A percentile compares a stretch with the other conserved stretches of the same genome.
phyloP scores from a whole-genome alignment of 495 filamentous ascomycete genomes.

The Xanthoparmelia taractica region DNA sequence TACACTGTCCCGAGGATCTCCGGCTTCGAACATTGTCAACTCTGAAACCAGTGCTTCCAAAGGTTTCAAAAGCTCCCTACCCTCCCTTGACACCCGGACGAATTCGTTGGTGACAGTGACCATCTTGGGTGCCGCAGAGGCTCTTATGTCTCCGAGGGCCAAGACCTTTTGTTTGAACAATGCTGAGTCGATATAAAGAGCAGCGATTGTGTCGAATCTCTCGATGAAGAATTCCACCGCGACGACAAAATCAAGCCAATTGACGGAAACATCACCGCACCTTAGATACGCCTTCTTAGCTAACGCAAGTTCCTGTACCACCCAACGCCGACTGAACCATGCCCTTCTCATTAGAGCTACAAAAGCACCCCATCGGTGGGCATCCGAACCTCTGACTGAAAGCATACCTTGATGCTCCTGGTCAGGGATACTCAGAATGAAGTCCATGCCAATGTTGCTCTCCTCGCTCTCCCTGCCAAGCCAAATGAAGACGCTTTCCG shows the following conservation, averaged over 20 bases:
- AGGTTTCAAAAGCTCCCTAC: no score
- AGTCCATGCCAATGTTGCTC: neutral
- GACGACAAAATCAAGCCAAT: conserved; percentile 5
- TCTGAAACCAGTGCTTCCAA: no score
- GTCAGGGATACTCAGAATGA: neutral
- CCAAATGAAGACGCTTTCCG: neutral
- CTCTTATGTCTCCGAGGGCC: conserved; percentile 4
- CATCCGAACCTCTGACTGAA: neutral
- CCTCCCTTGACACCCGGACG: no score
- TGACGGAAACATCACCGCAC: conserved; percentile 2
- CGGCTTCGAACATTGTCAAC: no score
- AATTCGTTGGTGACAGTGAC: conserved; percentile 1
- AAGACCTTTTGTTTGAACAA: neutral
- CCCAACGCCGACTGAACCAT: neutral
- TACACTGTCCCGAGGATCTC: no score
- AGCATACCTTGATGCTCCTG: neutral
- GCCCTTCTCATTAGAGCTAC: neutral
- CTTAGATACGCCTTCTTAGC: conserved; percentile 1
- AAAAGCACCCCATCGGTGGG: neutral
- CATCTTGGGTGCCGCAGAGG: neutral
- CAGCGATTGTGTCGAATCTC: conserved; percentile 2
- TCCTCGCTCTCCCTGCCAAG: neutral
- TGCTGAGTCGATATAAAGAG: neutral
- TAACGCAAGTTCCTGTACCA: neutral
- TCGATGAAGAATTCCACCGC: neutral